Conservation (phyloP, 192 early-diverging fungal genomes). For the Funneliformis mosseae region DNA sequence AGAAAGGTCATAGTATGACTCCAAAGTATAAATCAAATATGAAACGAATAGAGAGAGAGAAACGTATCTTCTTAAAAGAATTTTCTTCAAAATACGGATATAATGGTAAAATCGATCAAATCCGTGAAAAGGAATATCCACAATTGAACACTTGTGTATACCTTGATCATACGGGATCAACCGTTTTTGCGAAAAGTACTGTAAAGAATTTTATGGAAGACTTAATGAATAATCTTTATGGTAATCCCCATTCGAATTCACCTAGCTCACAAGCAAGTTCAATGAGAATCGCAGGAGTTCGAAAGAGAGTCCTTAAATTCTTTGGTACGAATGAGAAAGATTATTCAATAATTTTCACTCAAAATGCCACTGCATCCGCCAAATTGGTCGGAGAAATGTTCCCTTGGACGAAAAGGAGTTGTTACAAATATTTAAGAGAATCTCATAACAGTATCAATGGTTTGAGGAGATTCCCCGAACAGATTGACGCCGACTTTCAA, state of each 20-base stretch:
- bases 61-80: conserved; percentile 30
- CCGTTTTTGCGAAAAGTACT: conserved; percentile 51
- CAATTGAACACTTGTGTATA: conserved; percentile 48
- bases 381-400: conserved; percentile 73
- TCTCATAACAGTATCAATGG: conserved; percentile 80
- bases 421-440: conserved; percentile 64
- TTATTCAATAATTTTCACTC: conserved; percentile 77
- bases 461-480: conserved; percentile 58
- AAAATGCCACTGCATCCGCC: conserved; percentile 76
- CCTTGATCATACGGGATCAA: conserved; percentile 69
- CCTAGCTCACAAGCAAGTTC: conserved; percentile 55
- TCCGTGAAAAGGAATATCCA: conserved; percentile 24
- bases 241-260: conserved; percentile 70
- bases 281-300: conserved; percentile 51
- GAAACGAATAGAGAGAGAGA: neutral
- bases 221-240: conserved; percentile 54
- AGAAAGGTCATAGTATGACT: too few relatives aligned
- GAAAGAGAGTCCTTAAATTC: conserved; percentile 57
- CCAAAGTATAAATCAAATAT: too few relatives aligned
- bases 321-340: conserved; percentile 58
- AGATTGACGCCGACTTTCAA: conserved; percentile 32
- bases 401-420: conserved; percentile 50
- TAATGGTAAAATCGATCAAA: conserved; percentile 29
- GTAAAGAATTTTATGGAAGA: conserved; percentile 47
- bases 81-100: conserved; percentile 26